Evolutionary conservation across 2,329 filamentous ascomycete genomes (phyloP).

Genomic region (Hymenoscyphus albidus): DNA sequence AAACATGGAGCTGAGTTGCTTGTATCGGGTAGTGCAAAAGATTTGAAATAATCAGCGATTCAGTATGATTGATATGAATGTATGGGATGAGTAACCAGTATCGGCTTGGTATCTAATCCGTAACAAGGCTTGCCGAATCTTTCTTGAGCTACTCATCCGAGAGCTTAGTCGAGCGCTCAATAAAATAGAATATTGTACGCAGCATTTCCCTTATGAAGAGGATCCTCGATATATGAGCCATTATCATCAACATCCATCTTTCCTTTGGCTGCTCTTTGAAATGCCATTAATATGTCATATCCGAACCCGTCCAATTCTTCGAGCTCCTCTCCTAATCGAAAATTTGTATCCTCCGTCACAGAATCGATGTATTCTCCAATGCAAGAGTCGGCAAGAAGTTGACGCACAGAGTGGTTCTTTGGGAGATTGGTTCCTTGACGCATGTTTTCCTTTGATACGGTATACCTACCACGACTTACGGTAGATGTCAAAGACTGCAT

Average conservation of each 20-base stretch:
- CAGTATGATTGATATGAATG: too few relatives aligned
- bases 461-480: background rate
- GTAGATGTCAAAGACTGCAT: background rate
- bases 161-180: background rate
- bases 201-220: background rate
- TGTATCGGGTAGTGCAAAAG: too few relatives aligned
- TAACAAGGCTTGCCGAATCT: too few relatives aligned
- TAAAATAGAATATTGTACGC: background rate
- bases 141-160: background rate
- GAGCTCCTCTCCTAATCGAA: background rate
- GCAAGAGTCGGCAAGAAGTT: background rate
- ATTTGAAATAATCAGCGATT: too few relatives aligned
- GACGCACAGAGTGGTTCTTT: background rate
- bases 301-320: background rate
- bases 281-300: background rate
- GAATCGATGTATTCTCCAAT: background rate
- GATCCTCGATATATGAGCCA: background rate
- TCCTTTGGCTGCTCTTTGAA: background rate
- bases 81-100: too few relatives aligned
- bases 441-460: slow-evolving; percentile 9
- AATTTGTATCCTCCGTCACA: background rate
- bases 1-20: too few relatives aligned
- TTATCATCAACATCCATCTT: background rate
- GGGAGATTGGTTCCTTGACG: background rate
- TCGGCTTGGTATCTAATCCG: too few relatives aligned